Evolutionary conservation across 257 asterid species (phyloP).

Genomic region (Solanum clarkiae): DNA sequence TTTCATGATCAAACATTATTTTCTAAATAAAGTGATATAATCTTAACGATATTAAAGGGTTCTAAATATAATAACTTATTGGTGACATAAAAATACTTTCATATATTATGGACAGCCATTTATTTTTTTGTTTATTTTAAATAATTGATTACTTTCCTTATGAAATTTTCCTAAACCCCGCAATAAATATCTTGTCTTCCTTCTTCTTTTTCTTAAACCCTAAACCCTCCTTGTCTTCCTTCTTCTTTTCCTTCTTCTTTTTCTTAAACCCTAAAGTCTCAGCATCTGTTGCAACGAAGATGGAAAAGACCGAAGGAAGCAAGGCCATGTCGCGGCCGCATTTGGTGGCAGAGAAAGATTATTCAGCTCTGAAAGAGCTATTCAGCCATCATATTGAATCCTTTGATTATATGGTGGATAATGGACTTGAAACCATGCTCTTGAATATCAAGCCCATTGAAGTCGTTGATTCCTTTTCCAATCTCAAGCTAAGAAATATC

Average conservation of each 20-base stretch:
- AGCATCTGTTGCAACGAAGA: not conserved
- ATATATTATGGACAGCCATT: too few relatives aligned
- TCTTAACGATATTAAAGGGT: too few relatives aligned
- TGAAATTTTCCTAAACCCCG: too few relatives aligned
- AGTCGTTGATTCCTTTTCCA: slow-evolving; percentile 33
- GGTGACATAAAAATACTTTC: too few relatives aligned
- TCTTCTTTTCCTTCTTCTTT: too few relatives aligned
- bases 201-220: not conserved
- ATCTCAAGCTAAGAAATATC: slow-evolving; percentile 70
- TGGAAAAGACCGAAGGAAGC: not conserved
- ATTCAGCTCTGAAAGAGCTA: slow-evolving; percentile 43
- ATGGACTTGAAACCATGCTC: slow-evolving; percentile 51
- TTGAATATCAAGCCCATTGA: slow-evolving; percentile 45
- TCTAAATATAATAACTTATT: too few relatives aligned
- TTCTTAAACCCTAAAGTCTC: not conserved
- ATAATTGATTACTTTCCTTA: too few relatives aligned
- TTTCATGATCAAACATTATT: too few relatives aligned
- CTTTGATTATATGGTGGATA: slow-evolving; percentile 58
- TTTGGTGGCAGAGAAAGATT: slow-evolving; percentile 52
- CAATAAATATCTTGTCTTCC: too few relatives aligned
- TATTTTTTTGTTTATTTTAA: too few relatives aligned
- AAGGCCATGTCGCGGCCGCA: slow-evolving; percentile 39
- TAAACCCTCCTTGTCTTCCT: not conserved
- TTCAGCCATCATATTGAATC: slow-evolving; percentile 76
- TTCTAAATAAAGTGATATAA: too few relatives aligned